Evolutionary conservation across 805 yeast genomes (phyloP).

Genomic region (Monosporozyma aerobia): DNA sequence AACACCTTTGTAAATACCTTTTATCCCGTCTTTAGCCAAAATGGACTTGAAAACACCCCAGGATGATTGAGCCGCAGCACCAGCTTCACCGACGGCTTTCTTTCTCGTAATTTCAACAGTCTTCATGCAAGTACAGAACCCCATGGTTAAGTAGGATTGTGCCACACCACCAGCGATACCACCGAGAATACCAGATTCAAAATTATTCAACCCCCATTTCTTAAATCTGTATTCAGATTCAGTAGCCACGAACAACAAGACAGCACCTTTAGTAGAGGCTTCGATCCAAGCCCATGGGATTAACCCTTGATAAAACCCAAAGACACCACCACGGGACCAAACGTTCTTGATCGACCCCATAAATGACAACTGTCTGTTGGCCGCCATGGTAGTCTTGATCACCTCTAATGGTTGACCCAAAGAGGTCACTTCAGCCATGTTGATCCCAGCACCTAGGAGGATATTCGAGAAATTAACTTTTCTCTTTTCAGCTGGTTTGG

Average conservation of each 20-base stretch:
- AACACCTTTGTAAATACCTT: constrained; percentile 95
- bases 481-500: constrained; percentile 45
- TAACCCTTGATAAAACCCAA: constrained; percentile 93
- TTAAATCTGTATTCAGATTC: constrained; percentile 80
- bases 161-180: constrained; percentile 95
- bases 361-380: constrained; percentile 69
- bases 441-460: constrained; percentile 85
- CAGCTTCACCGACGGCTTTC: constrained; percentile 59
- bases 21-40: constrained; percentile 75
- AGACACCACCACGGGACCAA: constrained; percentile 87
- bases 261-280: constrained; percentile 98
- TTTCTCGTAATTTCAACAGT: constrained; percentile 93
- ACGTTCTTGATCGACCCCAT: constrained; percentile 61
- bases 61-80: constrained; percentile 63
- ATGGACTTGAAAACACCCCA: constrained; percentile 83
- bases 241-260: constrained; percentile 79
- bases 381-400: constrained; percentile 95
- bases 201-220: constrained; percentile 51
- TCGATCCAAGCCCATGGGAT: constrained; percentile 99
- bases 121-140: constrained; percentile 98
- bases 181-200: constrained; percentile 85
- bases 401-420: constrained; percentile 97
- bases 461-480: constrained; percentile 84
- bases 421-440: constrained; percentile 86
- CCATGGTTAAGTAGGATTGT: constrained; percentile 94